A percentile compares a stretch with the other conserved stretches of the same genome.
These are phyloP conservation scores for Colletotrichum brevisporum DNA, from an alignment of 2,329 filamentous ascomycete genomes.

Conservation along the genomic window DNA sequence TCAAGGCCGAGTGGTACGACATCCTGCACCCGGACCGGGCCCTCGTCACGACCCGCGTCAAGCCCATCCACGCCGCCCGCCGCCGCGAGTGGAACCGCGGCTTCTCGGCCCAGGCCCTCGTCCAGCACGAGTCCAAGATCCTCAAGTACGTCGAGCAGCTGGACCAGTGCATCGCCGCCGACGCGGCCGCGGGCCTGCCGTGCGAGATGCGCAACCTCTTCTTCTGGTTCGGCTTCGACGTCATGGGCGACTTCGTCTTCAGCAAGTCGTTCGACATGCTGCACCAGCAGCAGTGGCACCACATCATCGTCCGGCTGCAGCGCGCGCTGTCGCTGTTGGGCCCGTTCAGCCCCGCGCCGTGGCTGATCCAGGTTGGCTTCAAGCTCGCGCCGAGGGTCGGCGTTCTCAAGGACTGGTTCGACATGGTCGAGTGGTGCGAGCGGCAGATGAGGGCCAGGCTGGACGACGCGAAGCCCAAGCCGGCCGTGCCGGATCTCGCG, in stretches of 20 bases:
- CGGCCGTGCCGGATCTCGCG: slow-evolving; percentile 31
- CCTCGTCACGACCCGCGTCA: slow-evolving; percentile 43
- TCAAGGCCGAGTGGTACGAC: slow-evolving; percentile 48
- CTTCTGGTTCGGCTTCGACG: slow-evolving; percentile 50
- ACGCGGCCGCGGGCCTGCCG: slow-evolving; percentile 33
- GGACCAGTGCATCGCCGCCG: slow-evolving; percentile 40
- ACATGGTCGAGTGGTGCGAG: slow-evolving; percentile 43
- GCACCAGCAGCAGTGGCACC: slow-evolving; percentile 45
- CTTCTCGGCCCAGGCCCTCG: slow-evolving; percentile 42
- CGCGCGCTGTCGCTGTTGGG: slow-evolving; percentile 47
- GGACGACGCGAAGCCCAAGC: slow-evolving; percentile 26
- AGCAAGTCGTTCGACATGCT: slow-evolving; percentile 54
- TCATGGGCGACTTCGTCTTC: slow-evolving; percentile 55
- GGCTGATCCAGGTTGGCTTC: slow-evolving; percentile 45
- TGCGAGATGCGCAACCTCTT: slow-evolving; percentile 43
- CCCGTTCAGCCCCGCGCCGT: slow-evolving; percentile 47
- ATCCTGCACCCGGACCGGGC: slow-evolving; percentile 43
- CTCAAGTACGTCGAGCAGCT: slow-evolving; percentile 42
- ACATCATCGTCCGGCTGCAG: slow-evolving; percentile 46
- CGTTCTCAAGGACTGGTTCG: slow-evolving; percentile 44
- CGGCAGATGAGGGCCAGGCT: slow-evolving; percentile 40
- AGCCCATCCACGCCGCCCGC: slow-evolving; percentile 43
- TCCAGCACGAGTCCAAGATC: slow-evolving; percentile 40
- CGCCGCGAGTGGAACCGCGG: slow-evolving; percentile 44
- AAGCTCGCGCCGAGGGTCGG: slow-evolving; percentile 39